phyloP scores from a whole-genome alignment of 768 basidiomycete genomes.

The Wakefieldia striispora region DNA sequence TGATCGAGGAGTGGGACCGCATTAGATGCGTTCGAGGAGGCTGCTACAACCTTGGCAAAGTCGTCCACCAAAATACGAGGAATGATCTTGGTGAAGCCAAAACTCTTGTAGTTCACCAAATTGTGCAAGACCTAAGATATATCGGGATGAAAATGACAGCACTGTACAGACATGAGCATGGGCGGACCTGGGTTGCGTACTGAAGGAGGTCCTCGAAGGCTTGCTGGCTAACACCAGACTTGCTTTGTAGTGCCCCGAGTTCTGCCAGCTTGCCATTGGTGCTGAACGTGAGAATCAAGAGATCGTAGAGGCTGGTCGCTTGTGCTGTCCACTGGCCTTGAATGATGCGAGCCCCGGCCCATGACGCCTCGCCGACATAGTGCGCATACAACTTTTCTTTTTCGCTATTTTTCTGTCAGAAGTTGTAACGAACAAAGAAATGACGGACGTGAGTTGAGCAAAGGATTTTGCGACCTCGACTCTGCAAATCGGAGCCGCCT shows the following conservation, averaged over 20 bases:
- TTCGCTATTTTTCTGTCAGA: slow-evolving; percentile 40
- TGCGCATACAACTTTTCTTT: slow-evolving; percentile 81
- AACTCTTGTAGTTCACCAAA: slow-evolving; percentile 68
- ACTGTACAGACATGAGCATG: neutral
- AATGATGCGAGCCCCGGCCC: slow-evolving; percentile 84
- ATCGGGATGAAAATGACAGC: neutral
- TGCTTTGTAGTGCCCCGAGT: slow-evolving; percentile 48
- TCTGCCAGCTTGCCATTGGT: slow-evolving; percentile 56
- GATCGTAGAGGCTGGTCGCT: slow-evolving; percentile 64
- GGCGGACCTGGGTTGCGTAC: slow-evolving; percentile 65
- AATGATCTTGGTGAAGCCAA: slow-evolving; percentile 84
- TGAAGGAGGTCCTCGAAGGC: slow-evolving; percentile 73
- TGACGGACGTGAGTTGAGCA: slow-evolving; percentile 55
- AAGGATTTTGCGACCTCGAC: slow-evolving; percentile 70
- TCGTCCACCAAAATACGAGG: slow-evolving; percentile 62
- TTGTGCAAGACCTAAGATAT: slow-evolving; percentile 38
- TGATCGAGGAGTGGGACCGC: slow-evolving; percentile 62
- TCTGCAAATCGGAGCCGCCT: slow-evolving; percentile 70
- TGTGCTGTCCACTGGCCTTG: slow-evolving; percentile 82
- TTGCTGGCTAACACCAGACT: slow-evolving; percentile 50
- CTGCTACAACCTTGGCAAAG: slow-evolving; percentile 60
- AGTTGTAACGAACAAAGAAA: neutral
- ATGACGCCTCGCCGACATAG: slow-evolving; percentile 65
- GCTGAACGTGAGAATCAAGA: slow-evolving; percentile 69
- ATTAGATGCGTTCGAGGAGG: slow-evolving; percentile 56